Evolutionary conservation across 495 filamentous ascomycete species (phyloP).

Genomic region (Penicillium samsonianum): DNA sequence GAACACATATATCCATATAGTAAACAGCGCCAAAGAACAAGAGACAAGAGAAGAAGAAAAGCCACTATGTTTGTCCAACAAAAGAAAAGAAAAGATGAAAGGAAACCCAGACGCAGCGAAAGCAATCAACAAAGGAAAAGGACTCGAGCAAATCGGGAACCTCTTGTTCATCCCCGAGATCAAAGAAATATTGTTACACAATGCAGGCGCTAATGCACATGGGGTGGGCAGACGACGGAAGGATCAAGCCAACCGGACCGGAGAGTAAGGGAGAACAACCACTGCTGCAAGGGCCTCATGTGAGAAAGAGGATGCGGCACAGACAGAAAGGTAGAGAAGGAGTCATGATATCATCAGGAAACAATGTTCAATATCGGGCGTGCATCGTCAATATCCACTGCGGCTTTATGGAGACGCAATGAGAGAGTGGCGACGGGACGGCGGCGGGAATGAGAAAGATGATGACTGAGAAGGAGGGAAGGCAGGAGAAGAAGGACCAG

Average conservation of each 20-base stretch:
- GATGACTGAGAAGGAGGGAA: constrained; percentile 33
- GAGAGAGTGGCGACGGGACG: constrained; percentile 35
- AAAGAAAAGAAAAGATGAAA: constrained; percentile 12
- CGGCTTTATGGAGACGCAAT: constrained; percentile 31
- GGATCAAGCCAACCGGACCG: background rate
- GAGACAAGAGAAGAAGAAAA: constrained; percentile 12
- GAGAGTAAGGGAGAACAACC: constrained; percentile 14
- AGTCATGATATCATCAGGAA: constrained; percentile 26
- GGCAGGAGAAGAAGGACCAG: constrained; percentile 44
- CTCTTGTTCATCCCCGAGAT: constrained; percentile 14
- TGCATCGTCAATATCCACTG: constrained; percentile 12
- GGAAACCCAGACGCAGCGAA: constrained; percentile 21
- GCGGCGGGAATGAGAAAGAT: constrained; percentile 33
- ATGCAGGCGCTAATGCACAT: constrained; percentile 32
- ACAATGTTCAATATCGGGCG: constrained; percentile 19
- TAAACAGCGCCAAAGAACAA: constrained; percentile 22
- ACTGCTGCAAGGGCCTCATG: constrained; percentile 24
- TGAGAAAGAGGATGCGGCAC: constrained; percentile 4
- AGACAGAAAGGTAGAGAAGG: constrained; percentile 15
- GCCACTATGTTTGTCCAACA: constrained; percentile 21
- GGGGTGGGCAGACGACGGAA: constrained; percentile 12
- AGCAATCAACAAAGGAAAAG: constrained; percentile 20
- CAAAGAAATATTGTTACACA: constrained; percentile 32
- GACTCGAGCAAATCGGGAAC: constrained; percentile 16
- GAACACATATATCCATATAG: constrained; percentile 25